These are phyloP conservation scores for Fomitopsis pulvina DNA, from an alignment of 768 basidiomycete genomes.

Conservation along the genomic window DNA sequence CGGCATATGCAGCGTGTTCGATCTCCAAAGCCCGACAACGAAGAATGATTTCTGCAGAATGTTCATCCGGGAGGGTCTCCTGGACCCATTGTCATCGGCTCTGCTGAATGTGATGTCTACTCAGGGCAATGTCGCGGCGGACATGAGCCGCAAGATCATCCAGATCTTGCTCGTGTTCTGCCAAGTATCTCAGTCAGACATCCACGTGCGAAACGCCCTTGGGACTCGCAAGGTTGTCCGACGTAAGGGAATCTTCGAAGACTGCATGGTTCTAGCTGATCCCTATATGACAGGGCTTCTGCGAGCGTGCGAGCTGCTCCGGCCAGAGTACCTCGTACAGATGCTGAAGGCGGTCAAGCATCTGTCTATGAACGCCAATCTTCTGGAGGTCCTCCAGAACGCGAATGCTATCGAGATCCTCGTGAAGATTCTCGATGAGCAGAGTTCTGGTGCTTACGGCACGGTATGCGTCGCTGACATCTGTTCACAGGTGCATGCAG, in stretches of 20 bases:
- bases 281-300: slow-evolving; percentile 54
- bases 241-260: slow-evolving; percentile 46
- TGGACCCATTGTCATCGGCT: slow-evolving; percentile 89
- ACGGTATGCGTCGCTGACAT: slow-evolving; percentile 51
- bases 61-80: slow-evolving; percentile 92
- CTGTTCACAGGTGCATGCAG: no score
- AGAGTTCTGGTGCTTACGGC: slow-evolving; percentile 69
- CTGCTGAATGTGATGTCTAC: slow-evolving; percentile 82
- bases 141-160: slow-evolving; percentile 85
- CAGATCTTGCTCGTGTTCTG: slow-evolving; percentile 87
- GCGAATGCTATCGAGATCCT: slow-evolving; percentile 92
- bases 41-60: slow-evolving; percentile 98
- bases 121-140: slow-evolving; percentile 53
- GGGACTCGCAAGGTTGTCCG: slow-evolving; percentile 85
- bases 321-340: slow-evolving; percentile 81
- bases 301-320: slow-evolving; percentile 79
- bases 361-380: slow-evolving; percentile 84
- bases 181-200: slow-evolving; percentile 93
- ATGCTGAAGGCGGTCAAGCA: slow-evolving; percentile 96
- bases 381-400: slow-evolving; percentile 92
- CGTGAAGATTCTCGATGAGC: slow-evolving; percentile 77
- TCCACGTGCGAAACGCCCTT: slow-evolving; percentile 87
- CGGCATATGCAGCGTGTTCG: slow-evolving; percentile 93
- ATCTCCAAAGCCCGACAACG: slow-evolving; percentile 91
- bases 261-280: background rate